These are phyloP conservation scores for Ceratorhiza oryzae-sativae DNA, from an alignment of 1,284 basidiomycete species.

Conservation along the genomic window DNA sequence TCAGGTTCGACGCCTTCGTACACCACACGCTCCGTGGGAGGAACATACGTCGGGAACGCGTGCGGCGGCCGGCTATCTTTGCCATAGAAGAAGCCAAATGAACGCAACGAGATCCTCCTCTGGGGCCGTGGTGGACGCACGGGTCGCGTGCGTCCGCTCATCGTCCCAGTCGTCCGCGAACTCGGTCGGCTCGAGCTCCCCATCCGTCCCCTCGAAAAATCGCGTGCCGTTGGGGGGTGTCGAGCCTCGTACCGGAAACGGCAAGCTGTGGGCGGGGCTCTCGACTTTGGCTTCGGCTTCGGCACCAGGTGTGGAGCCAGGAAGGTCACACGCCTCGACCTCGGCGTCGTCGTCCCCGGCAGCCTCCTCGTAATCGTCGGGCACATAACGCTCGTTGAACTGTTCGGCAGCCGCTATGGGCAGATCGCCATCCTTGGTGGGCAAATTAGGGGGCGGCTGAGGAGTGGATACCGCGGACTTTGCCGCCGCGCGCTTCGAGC, in stretches of 20 bases:
- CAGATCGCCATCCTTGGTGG: neutral
- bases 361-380: neutral
- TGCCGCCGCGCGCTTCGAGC: slow-evolving; percentile 25
- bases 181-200: slow-evolving; percentile 26
- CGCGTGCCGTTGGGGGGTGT: slow-evolving; percentile 25
- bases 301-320: neutral
- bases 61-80: slow-evolving; percentile 51
- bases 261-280: neutral
- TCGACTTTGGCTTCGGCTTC: neutral
- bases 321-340: neutral
- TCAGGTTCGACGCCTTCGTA: slow-evolving; percentile 24
- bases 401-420: neutral
- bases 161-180: slow-evolving; percentile 20
- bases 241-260: slow-evolving; percentile 21
- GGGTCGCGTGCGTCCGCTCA: neutral
- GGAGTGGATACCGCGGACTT: neutral
- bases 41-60: slow-evolving; percentile 47
- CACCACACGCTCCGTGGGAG: slow-evolving; percentile 19
- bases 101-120: slow-evolving; percentile 54
- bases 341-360: neutral
- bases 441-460: neutral
- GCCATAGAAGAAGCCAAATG: slow-evolving; percentile 51
- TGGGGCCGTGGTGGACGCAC: neutral
- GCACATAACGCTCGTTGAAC: neutral
- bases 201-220: slow-evolving; percentile 28